Evolutionary conservation across 1,284 basidiomycete species (phyloP), one percentile per base, ranked within the genome.

Genomic region (Ganoderma boninense): DNA sequence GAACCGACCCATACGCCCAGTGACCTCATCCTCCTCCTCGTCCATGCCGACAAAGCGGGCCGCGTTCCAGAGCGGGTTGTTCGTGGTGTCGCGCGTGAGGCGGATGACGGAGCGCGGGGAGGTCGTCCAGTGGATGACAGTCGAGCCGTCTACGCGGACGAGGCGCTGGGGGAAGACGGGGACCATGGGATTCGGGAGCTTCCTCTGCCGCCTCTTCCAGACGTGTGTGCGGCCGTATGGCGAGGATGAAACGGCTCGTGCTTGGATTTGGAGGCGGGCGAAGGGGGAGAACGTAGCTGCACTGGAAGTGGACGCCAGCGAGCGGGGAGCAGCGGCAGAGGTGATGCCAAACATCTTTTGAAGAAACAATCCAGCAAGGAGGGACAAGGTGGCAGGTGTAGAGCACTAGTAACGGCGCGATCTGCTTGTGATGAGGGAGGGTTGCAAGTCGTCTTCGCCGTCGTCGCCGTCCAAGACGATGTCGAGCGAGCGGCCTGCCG

Each of bases 141-240:
- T 93, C 20, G 92, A 92, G n/a, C 95, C 95, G 81, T 97, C 95
- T 0, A 94, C 90, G 74, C 94, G 90, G 67, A 94, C 87, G 71
- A 97, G 92, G 70, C 86, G 89, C 81, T 96, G 95, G 10, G 94
- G 92, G 80, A 92, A 97, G 73, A 92, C 90, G 23, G 94, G 93
- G 0, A 95, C 92, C 73, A 95, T 82, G 4, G 95, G 95, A 71
- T 92, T 90, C 5, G 95, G 95, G 1, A 96, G 85, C 10, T 84
- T 81, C 14, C 88, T 87, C 56, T 85, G 77, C 59, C 92, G 88
- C 66, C 88, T 88, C 79, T 90, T 91, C 88, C 89, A 90, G 74
- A 94, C 89, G 80, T 94, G 93, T 0, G 92, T 89, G 16, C 92
- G 88, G 65, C 92, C 92, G 75, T 94, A 94, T 0, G 92, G 91